Conservation (phyloP, 1,284 basidiomycete genomes). For the Cryptococcus sp. region DNA sequence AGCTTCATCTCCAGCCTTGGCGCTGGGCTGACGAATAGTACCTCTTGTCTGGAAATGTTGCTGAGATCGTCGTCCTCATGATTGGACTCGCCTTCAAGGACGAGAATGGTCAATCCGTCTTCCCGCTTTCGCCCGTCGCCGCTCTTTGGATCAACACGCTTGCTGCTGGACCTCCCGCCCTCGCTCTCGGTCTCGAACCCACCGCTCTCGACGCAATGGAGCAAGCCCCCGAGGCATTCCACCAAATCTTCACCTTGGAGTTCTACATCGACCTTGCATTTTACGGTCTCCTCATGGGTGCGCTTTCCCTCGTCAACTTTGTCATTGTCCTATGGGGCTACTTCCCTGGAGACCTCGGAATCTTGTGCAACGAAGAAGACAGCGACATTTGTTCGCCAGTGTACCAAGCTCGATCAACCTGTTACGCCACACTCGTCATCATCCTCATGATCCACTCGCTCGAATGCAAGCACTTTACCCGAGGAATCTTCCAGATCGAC, state of each 20-base stretch:
- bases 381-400: slow-evolving; percentile 39
- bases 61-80: slow-evolving; percentile 57
- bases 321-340: slow-evolving; percentile 56
- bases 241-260: slow-evolving; percentile 54
- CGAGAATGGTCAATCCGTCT: slow-evolving; percentile 54
- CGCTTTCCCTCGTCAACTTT: slow-evolving; percentile 53
- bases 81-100: slow-evolving; percentile 66
- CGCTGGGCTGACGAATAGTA: slow-evolving; percentile 24
- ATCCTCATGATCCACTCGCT: slow-evolving; percentile 48
- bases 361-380: slow-evolving; percentile 51
- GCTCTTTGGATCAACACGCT: slow-evolving; percentile 58
- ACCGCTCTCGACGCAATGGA: slow-evolving; percentile 58
- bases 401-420: slow-evolving; percentile 55
- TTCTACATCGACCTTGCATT: slow-evolving; percentile 56
- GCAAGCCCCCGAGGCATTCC: slow-evolving; percentile 52
- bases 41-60: slow-evolving; percentile 57
- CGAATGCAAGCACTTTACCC: slow-evolving; percentile 46
- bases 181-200: slow-evolving; percentile 58
- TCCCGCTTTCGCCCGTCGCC: slow-evolving; percentile 62
- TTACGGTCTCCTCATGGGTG: slow-evolving; percentile 62
- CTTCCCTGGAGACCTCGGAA: slow-evolving; percentile 50
- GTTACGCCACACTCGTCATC: slow-evolving; percentile 55
- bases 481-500: slow-evolving; percentile 50
- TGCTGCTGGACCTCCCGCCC: slow-evolving; percentile 55
- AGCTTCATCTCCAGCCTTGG: too few relatives aligned